phyloP scores from a whole-genome alignment of 192 early-diverging fungal species.

The Haplosporangium gracile region DNA sequence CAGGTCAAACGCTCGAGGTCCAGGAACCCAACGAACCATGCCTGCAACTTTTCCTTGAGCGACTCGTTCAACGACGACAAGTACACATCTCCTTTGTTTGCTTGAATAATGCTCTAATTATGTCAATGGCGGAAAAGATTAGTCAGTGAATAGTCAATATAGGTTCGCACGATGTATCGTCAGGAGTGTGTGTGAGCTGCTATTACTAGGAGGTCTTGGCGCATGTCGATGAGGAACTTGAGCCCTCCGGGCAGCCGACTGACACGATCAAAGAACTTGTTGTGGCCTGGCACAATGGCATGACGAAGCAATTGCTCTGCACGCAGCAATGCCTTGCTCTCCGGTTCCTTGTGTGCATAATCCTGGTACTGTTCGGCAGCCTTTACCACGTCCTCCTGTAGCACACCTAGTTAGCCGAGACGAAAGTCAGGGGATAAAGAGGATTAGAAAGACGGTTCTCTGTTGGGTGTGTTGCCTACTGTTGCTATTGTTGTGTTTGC shows the following conservation, averaged over 20 bases:
- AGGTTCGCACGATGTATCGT: too few species aligned
- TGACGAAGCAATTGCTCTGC: conserved; percentile 74
- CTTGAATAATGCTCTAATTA: conserved; percentile 26
- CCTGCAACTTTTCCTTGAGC: conserved; percentile 76
- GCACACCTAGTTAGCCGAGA: conserved; percentile 43
- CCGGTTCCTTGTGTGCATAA: conserved; percentile 16
- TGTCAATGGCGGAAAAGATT: background rate
- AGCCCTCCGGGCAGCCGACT: conserved; percentile 83
- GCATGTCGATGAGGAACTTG: conserved; percentile 84
- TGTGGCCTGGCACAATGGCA: conserved; percentile 75
- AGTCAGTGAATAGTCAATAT: background rate
- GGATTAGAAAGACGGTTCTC: background rate
- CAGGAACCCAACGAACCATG: conserved; percentile 83
- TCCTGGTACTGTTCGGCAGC: conserved; percentile 49
- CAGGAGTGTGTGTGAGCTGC: background rate
- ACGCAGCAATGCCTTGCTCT: conserved; percentile 52
- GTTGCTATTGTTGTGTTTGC: background rate
- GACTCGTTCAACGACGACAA: conserved; percentile 72
- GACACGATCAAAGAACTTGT: conserved; percentile 82
- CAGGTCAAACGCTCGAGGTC: conserved; percentile 88
- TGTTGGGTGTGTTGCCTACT: background rate
- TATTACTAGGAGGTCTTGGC: conserved; percentile 78
- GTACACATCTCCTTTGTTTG: conserved; percentile 60
- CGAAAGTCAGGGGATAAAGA: background rate
- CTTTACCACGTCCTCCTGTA: conserved; percentile 52